Evolutionary conservation across 1,284 basidiomycete species (phyloP).

Genomic region (Cryptococcus amylolentus): DNA sequence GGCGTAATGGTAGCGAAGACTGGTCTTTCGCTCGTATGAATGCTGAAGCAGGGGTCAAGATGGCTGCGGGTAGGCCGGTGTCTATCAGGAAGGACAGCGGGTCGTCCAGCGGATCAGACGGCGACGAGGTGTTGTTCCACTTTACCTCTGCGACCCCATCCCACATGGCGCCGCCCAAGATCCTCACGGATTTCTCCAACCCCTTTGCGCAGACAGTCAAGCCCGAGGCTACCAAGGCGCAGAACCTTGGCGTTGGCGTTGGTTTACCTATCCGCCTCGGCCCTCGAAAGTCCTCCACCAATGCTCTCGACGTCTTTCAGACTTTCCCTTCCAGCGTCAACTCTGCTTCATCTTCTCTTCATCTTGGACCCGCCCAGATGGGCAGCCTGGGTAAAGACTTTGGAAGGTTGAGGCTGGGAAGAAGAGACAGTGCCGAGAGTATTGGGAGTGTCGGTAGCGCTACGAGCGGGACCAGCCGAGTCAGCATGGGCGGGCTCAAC

Average conservation of each 20-base stretch:
- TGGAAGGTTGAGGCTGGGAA: background rate
- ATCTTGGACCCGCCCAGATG: background rate
- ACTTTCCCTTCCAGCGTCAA: constrained; percentile 9
- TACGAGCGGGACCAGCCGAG: background rate
- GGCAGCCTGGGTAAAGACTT: background rate
- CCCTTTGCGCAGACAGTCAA: constrained; percentile 1
- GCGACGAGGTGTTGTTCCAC: constrained; percentile 6
- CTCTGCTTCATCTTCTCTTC: background rate
- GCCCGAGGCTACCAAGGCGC: background rate
- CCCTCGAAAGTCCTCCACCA: background rate
- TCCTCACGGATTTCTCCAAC: constrained; percentile 14
- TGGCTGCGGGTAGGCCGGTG: background rate
- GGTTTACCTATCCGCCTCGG: background rate
- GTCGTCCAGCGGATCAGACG: background rate
- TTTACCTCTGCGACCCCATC: constrained; percentile 2
- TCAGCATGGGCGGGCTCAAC: background rate
- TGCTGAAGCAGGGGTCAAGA: background rate
- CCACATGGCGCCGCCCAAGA: background rate
- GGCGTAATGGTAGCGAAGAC: constrained; percentile 8
- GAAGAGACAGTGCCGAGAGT: background rate
- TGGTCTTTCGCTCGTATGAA: constrained; percentile 5
- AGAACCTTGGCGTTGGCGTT: background rate
- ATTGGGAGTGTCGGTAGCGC: background rate
- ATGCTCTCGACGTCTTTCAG: constrained; percentile 1
- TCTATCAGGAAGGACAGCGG: background rate